Conservation (phyloP, 2,329 filamentous ascomycete species). For the Alternaria consortialis region DNA sequence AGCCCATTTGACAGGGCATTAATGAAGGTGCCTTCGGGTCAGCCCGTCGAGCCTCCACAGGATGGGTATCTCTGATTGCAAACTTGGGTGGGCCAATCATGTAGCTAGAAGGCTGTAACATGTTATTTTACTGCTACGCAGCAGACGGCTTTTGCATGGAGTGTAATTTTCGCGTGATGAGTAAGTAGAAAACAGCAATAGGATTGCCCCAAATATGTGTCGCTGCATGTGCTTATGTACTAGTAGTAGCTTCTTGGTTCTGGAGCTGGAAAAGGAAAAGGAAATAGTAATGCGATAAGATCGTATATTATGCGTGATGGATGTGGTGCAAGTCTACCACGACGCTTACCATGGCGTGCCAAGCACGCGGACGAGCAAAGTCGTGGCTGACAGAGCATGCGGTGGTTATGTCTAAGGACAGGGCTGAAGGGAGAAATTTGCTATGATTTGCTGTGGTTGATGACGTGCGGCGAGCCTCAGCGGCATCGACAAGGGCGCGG, state of each 20-base stretch:
- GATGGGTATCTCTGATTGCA: slow-evolving; percentile 1
- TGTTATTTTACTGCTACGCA: background rate
- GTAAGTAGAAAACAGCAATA: background rate
- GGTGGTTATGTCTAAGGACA: slow-evolving; percentile 3
- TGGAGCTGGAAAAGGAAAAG: background rate
- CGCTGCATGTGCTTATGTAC: background rate
- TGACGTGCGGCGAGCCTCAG: slow-evolving; percentile 12
- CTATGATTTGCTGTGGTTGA: background rate
- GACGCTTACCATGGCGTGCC: background rate
- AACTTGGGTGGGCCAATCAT: background rate
- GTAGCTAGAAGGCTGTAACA: background rate
- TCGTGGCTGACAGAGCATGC: background rate
- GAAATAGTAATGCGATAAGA: slow-evolving; percentile 6
- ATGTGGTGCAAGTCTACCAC: slow-evolving; percentile 1
- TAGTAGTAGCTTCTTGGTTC: background rate
- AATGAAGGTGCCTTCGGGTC: slow-evolving; percentile 16
- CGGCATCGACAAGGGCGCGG: slow-evolving; percentile 14
- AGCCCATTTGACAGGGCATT: slow-evolving; percentile 17
- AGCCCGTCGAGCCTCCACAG: slow-evolving; percentile 7
- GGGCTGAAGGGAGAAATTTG: background rate
- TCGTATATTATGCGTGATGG: background rate
- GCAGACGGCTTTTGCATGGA: background rate
- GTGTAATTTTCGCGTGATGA: background rate
- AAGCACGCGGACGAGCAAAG: background rate
- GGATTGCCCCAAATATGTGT: too few relatives aligned